A percentile compares a stretch with the other conserved stretches of the same genome.
These are phyloP conservation scores for Pseudogymnoascus sp. DNA, from an alignment of 2,329 filamentous ascomycete genomes.

Conservation along the genomic window DNA sequence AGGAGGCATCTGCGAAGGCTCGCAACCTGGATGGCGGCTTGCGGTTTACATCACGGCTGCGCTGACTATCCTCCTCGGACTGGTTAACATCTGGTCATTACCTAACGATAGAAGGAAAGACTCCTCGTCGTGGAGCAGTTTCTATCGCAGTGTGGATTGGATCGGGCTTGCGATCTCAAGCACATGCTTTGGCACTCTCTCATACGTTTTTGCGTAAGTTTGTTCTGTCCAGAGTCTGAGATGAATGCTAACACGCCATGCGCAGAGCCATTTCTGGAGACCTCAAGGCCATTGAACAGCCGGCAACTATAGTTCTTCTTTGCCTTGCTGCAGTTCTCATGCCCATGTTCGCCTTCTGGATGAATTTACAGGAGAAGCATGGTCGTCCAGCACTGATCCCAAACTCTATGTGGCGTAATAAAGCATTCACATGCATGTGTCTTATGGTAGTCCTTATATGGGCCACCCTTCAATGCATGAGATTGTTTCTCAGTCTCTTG, in stretches of 20 bases:
- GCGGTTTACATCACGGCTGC: background rate
- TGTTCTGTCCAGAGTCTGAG: background rate
- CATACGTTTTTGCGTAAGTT: constrained; percentile 1
- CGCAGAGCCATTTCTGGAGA: background rate
- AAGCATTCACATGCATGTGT: constrained; percentile 26
- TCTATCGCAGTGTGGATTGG: constrained; percentile 1
- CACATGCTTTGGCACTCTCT: background rate
- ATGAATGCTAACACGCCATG: background rate
- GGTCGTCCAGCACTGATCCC: constrained; percentile 27
- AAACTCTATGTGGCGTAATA: constrained; percentile 28
- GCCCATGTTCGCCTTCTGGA: constrained; percentile 23
- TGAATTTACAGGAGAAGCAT: constrained; percentile 20
- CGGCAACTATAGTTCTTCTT: constrained; percentile 24
- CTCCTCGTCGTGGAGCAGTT: background rate
- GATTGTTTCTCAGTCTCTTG: background rate
- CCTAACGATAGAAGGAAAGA: constrained; percentile 1
- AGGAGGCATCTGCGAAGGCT: background rate
- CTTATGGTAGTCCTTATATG: constrained; percentile 28
- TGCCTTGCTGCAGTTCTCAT: constrained; percentile 22
- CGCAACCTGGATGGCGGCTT: background rate
- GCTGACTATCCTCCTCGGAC: background rate
- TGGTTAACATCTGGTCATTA: background rate
- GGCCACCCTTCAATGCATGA: constrained; percentile 14
- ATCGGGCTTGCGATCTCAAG: background rate
- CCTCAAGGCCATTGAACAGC: constrained; percentile 9